Evolutionary conservation across 371 early-diverging fungal species (phyloP).

Genomic region (Sanchytrium tribonematis): DNA sequence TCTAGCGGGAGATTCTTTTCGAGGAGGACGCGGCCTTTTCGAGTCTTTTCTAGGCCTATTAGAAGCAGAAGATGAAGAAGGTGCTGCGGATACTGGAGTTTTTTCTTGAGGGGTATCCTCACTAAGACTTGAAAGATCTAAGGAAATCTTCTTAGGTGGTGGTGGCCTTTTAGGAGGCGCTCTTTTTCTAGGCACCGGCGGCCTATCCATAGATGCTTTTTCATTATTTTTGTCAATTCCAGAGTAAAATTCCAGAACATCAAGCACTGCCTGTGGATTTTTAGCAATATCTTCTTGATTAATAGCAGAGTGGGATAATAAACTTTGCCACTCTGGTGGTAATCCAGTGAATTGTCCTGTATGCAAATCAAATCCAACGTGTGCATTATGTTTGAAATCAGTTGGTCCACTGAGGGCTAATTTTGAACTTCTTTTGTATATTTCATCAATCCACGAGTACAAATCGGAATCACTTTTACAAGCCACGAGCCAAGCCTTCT

Average conservation of each 20-base stretch:
- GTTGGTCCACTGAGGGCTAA: slow-evolving; percentile 49
- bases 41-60: neutral
- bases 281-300: slow-evolving; percentile 3
- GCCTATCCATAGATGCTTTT: neutral
- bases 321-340: slow-evolving; percentile 2
- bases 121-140: neutral
- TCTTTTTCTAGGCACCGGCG: neutral
- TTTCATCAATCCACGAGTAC: slow-evolving; percentile 82
- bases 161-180: neutral
- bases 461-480: slow-evolving; percentile 75
- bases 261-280: slow-evolving; percentile 35
- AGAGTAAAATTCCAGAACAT: slow-evolving; percentile 83
- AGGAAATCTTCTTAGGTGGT: neutral
- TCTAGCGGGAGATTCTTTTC: slow-evolving; percentile 11
- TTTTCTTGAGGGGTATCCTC: neutral
- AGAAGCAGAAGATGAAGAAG: neutral
- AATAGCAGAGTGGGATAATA: slow-evolving; percentile 2
- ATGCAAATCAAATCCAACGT: slow-evolving; percentile 78
- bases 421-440: too few relatives aligned
- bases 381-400: slow-evolving; percentile 75
- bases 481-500: slow-evolving; percentile 25
- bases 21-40: slow-evolving; percentile 5
- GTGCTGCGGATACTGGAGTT: neutral
- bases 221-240: neutral
- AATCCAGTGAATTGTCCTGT: slow-evolving; percentile 52